phyloP scores from a whole-genome alignment of 2,329 filamentous ascomycete genomes.

The Pyrenochaeta sp. region DNA sequence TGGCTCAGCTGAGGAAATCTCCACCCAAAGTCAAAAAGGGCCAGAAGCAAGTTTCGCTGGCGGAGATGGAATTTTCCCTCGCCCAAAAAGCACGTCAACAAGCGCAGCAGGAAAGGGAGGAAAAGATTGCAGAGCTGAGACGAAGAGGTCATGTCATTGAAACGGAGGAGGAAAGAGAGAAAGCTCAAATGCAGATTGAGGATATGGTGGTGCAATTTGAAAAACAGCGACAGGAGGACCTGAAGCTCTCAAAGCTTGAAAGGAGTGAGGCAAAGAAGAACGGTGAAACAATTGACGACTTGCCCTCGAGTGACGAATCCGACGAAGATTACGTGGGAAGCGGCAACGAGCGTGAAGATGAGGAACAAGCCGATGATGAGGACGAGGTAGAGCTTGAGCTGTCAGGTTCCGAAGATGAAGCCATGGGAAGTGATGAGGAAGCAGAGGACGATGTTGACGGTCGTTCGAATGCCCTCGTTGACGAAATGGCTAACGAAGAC shows the following conservation, averaged over 20 bases:
- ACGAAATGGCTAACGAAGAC: conserved; percentile 52
- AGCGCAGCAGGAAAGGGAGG: conserved; percentile 77
- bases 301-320: conserved; percentile 62
- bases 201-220: conserved; percentile 74
- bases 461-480: conserved; percentile 46
- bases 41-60: conserved; percentile 68
- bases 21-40: conserved; percentile 55
- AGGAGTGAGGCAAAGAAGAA: conserved; percentile 73
- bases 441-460: conserved; percentile 21
- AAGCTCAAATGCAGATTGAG: conserved; percentile 82
- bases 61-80: conserved; percentile 73
- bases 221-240: conserved; percentile 80
- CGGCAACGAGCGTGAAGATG: conserved; percentile 57
- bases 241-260: conserved; percentile 80
- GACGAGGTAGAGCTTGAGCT: conserved; percentile 33
- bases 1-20: conserved; percentile 75
- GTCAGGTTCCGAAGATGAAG: conserved; percentile 39
- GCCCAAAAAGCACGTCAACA: conserved; percentile 79
- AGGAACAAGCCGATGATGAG: conserved; percentile 46
- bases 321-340: conserved; percentile 59
- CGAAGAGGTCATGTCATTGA: conserved; percentile 82
- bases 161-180: conserved; percentile 85
- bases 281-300: conserved; percentile 52
- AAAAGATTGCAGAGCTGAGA: conserved; percentile 77
- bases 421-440: conserved; percentile 31